Percentiles rank a stretch among this genome's conserved stretches.
These are phyloP conservation scores for Elongisporangium anandrum DNA, from an alignment of 352 stramenopile genomes.

Conservation along the genomic window DNA sequence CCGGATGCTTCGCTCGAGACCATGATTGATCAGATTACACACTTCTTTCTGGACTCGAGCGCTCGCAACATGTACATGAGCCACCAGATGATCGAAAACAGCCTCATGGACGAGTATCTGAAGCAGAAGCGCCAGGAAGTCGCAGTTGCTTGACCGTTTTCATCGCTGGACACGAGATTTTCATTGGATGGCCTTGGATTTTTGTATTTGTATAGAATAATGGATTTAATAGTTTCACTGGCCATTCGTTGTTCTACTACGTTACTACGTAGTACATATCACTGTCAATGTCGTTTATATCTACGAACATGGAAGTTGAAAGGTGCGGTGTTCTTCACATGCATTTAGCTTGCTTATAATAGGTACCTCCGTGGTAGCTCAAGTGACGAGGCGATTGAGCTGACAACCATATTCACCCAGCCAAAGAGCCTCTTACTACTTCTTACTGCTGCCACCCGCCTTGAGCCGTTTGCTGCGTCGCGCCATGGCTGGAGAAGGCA, in stretches of 20 bases:
- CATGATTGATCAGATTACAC: slow-evolving; percentile 19
- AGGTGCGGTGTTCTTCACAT: too few relatives aligned
- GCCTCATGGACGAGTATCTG: slow-evolving; percentile 34
- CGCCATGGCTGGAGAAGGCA: too few relatives aligned
- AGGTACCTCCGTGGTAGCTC: too few relatives aligned
- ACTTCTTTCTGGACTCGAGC: slow-evolving; percentile 33
- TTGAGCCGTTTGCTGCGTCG: too few relatives aligned
- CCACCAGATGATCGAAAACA: slow-evolving; percentile 51
- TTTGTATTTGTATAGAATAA: not conserved
- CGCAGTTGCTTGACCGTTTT: not conserved
- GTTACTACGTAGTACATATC: too few relatives aligned
- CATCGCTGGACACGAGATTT: not conserved
- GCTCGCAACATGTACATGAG: slow-evolving; percentile 33
- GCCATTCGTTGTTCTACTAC: not conserved
- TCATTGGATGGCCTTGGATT: not conserved
- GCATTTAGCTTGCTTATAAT: too few relatives aligned
- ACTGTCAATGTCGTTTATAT: too few relatives aligned
- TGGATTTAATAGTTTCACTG: not conserved
- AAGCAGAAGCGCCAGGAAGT: not conserved
- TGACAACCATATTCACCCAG: too few relatives aligned
- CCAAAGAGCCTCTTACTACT: too few relatives aligned
- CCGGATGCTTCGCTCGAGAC: slow-evolving; percentile 11
- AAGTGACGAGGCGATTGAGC: too few relatives aligned
- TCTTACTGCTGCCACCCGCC: too few relatives aligned
- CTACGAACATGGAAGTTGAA: too few relatives aligned